These are phyloP conservation scores for Seiridium unicorne DNA, from an alignment of 2,329 filamentous ascomycete species.

Conservation along the genomic window DNA sequence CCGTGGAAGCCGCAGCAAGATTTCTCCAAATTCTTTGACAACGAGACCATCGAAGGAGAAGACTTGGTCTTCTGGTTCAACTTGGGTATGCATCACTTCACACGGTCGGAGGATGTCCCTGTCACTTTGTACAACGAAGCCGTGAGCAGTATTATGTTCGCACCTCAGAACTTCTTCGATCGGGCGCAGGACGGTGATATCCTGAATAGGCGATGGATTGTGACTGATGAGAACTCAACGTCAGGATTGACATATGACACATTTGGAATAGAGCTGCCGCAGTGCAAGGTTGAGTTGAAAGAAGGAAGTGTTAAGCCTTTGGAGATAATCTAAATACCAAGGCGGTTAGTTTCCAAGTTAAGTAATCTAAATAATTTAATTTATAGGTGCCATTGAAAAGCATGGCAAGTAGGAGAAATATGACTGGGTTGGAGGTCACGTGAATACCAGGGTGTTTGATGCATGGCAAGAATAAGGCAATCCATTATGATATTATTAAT, in stretches of 20 bases:
- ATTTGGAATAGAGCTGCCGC: conserved; percentile 5
- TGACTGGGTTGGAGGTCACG: too few relatives aligned
- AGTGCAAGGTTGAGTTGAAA: conserved; percentile 1
- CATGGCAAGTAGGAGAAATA: too few relatives aligned
- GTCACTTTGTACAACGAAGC: conserved; percentile 34
- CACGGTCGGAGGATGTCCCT: conserved; percentile 30
- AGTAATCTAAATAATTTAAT: too few relatives aligned
- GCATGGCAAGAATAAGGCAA: too few relatives aligned
- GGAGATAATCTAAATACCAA: not conserved
- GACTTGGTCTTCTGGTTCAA: conserved; percentile 49
- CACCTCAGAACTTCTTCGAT: conserved; percentile 36
- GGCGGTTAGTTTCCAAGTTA: too few relatives aligned
- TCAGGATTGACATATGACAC: not conserved
- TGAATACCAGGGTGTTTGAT: too few relatives aligned
- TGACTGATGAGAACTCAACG: not conserved
- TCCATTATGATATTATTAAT: too few relatives aligned
- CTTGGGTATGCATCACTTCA: conserved; percentile 41
- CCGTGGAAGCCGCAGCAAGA: conserved; percentile 35
- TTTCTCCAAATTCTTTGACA: conserved; percentile 42
- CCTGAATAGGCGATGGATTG: conserved; percentile 2
- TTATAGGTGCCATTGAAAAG: too few relatives aligned
- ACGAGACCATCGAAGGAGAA: conserved; percentile 37
- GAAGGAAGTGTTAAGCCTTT: not conserved
- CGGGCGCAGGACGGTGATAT: conserved; percentile 12
- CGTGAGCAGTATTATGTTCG: conserved; percentile 35